Percentiles rank a stretch among this genome's conserved stretches.
Conservation (phyloP, 495 filamentous ascomycete genomes). For the Penicillium egyptiacum region DNA sequence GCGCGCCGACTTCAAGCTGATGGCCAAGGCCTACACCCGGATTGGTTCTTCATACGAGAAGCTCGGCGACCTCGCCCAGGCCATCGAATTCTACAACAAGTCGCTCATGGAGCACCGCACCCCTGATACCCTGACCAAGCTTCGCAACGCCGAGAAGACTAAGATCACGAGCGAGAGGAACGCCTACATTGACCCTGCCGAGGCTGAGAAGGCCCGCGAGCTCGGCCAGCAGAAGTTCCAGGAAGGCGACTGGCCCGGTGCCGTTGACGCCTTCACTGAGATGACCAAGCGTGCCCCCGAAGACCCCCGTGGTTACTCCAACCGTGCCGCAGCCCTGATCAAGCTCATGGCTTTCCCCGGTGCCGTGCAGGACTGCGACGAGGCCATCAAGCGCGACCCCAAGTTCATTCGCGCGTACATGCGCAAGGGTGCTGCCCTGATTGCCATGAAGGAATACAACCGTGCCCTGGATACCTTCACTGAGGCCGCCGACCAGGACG, state of each 20-base stretch:
- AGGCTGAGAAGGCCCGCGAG: slow-evolving; percentile 94
- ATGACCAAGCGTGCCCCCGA: slow-evolving; percentile 95
- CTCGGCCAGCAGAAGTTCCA: slow-evolving; percentile 96
- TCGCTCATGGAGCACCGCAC: slow-evolving; percentile 96
- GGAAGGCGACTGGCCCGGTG: slow-evolving; percentile 91
- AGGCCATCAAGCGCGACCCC: slow-evolving; percentile 83
- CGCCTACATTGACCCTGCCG: slow-evolving; percentile 83
- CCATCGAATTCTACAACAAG: slow-evolving; percentile 88
- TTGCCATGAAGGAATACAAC: slow-evolving; percentile 97
- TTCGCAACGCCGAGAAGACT: slow-evolving; percentile 88
- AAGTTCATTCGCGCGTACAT: slow-evolving; percentile 96
- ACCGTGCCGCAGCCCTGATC: slow-evolving; percentile 93
- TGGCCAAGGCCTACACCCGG: slow-evolving; percentile 91
- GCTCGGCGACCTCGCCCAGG: slow-evolving; percentile 71
- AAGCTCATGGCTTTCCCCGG: slow-evolving; percentile 95
- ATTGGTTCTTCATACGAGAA: slow-evolving; percentile 93
- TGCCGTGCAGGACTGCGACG: slow-evolving; percentile 89
- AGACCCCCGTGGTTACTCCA: slow-evolving; percentile 93
- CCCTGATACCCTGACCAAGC: slow-evolving; percentile 87
- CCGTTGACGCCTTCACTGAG: slow-evolving; percentile 92
- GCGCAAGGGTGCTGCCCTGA: slow-evolving; percentile 87
- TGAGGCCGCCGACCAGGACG: slow-evolving; percentile 76
- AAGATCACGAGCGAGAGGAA: slow-evolving; percentile 75
- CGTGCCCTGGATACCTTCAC: slow-evolving; percentile 87
- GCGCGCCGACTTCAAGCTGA: slow-evolving; percentile 92